Base-by-base conservation (phyloP, 768 basidiomycete species). In the Russula sp. region DNA sequence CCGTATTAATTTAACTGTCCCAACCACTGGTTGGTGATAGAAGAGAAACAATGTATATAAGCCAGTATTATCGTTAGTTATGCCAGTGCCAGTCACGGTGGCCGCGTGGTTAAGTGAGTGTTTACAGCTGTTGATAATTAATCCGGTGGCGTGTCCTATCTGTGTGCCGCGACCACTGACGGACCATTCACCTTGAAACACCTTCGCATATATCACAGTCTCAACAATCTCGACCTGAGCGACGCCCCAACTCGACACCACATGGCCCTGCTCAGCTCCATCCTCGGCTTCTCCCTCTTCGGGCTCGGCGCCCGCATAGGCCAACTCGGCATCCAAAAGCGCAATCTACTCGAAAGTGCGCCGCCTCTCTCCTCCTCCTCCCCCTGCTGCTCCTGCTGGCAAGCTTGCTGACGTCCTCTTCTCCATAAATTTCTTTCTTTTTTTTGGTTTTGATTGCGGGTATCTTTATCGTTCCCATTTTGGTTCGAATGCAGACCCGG, bases 231-330 rank as follows among this genome's bases (percentile, higher is more conserved):
- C 44, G 45, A 57, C 49, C 27, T 27, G 20, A 27, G 20, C 7
- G 10, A 62, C 55, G 56, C 22, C 52, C 27, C 61, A 59, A 45
- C 60, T 58, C 32, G 18, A 42, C 18, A 5, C 51, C n/a, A 67
- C 58, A 90, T 89, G 86, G 72, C 87, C 47, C 75, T 91, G 71
- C 76, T 88, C 60, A 76, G 83, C 55, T 89, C 83, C 71, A 75
- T 92, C 65, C 73, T 91, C 71, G 89, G 90, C 47, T 91, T 91
- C 75, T 88, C 90, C 3, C 74, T 82, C 61, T 87, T 93, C 71
- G 94, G 94, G 48, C 86, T 97, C 62, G 86, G 86, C 22, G 85
- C 87, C 20, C 82, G 94, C 63, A 79, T 93, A 64, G 91, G 90
- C 69, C 93, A 95, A 76, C 84, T 97, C 27, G 88, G 87, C 58